phyloP scores from a whole-genome alignment of 768 basidiomycete genomes.

The Boletus bicolor region DNA sequence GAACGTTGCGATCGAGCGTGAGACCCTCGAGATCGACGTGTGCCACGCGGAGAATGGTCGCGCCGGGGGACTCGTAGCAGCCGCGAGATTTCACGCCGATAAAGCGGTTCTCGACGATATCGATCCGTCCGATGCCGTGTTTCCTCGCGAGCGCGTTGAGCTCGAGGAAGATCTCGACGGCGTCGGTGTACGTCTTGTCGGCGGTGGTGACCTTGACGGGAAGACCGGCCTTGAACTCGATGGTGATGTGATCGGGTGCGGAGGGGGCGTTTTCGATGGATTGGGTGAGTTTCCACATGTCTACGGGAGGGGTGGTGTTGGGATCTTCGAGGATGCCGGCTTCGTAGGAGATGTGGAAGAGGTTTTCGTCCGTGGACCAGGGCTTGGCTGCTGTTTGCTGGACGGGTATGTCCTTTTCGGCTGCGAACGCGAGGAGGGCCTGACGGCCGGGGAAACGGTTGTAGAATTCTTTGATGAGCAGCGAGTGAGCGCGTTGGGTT shows the following conservation, averaged over 20 bases:
- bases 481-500: background rate
- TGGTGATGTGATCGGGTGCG: constrained; percentile 71
- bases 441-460: constrained; percentile 95
- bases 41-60: constrained; percentile 91
- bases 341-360: constrained; percentile 99
- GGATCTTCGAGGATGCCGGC: constrained; percentile 99
- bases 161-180: constrained; percentile 88
- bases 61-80: constrained; percentile 98
- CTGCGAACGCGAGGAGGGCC: constrained; percentile 88
- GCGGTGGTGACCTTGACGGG: constrained; percentile 73
- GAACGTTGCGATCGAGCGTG: constrained; percentile 96
- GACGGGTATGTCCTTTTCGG: constrained; percentile 86
- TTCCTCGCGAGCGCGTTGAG: constrained; percentile 91
- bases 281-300: constrained; percentile 99
- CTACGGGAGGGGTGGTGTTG: constrained; percentile 84
- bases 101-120: constrained; percentile 99
- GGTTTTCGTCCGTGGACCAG: constrained; percentile 99
- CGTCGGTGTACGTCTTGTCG: constrained; percentile 77
- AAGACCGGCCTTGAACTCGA: constrained; percentile 86
- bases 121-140: constrained; percentile 95
- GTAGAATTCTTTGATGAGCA: constrained; percentile 74
- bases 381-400: constrained; percentile 94
- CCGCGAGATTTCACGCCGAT: constrained; percentile 99
- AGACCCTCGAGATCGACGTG: constrained; percentile 97
- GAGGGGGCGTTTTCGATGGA: constrained; percentile 79